Conservation (phyloP, 1,284 basidiomycete genomes). For the Rhodofomes roseus region DNA sequence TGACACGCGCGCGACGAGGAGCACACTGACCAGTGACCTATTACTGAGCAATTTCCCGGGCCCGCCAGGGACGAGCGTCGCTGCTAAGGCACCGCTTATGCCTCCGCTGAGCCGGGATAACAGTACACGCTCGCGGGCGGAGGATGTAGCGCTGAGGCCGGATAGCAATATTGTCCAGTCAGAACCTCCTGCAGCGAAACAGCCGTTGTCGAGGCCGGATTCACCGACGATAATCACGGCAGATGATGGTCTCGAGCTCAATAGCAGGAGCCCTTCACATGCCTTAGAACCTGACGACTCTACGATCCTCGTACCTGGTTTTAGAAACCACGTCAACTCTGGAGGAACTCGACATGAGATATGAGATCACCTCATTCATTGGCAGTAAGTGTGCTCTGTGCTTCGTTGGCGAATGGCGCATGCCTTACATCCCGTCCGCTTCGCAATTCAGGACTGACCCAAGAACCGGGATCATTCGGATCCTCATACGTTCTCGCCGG, state of each 20-base stretch:
- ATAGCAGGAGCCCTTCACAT: conserved; percentile 16
- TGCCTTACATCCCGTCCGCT: no score
- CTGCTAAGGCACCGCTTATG: conserved; percentile 3
- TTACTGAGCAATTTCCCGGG: conserved; percentile 68
- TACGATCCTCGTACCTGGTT: conserved; percentile 9
- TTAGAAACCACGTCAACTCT: conserved; percentile 33
- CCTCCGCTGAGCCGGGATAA: neutral
- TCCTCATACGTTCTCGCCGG: conserved; percentile 8
- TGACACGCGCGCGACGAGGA: conserved; percentile 24
- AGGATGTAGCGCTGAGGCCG: neutral
- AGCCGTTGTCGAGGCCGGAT: conserved; percentile 26
- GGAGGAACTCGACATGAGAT: conserved; percentile 54
- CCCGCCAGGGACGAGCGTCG: conserved; percentile 43
- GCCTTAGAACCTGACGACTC: conserved; percentile 28
- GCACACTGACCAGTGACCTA: conserved; percentile 49
- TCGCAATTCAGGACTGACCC: conserved; percentile 8
- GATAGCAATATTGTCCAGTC: neutral
- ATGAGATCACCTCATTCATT: conserved; percentile 76
- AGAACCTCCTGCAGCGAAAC: neutral
- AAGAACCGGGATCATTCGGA: conserved; percentile 15
- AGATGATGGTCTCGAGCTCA: conserved; percentile 16
- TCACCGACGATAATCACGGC: neutral
- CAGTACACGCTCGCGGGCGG: neutral
- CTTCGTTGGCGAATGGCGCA: neutral
- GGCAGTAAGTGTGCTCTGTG: conserved; percentile 42